These are phyloP conservation scores for Bondarzewia mesenterica DNA, from an alignment of 1,284 basidiomycete species.

Conservation along the genomic window DNA sequence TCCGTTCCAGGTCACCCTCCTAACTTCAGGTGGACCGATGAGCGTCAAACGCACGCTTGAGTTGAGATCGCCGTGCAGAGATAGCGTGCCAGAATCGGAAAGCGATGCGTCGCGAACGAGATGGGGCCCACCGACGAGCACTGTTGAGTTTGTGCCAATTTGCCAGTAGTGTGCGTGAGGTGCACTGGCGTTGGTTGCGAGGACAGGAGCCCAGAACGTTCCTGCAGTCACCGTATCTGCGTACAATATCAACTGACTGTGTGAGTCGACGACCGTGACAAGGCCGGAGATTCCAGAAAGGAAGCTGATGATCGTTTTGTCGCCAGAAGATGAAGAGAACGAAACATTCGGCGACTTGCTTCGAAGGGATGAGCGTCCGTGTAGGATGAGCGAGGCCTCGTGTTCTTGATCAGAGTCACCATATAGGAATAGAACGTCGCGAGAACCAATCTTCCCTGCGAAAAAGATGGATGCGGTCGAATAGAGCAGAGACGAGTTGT, in stretches of 20 bases:
- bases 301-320: slow-evolving; percentile 30
- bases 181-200: slow-evolving; percentile 20
- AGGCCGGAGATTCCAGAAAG: slow-evolving; percentile 27
- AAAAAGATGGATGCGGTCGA: slow-evolving; percentile 64
- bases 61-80: slow-evolving; percentile 40
- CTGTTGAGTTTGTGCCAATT: slow-evolving; percentile 42
- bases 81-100: slow-evolving; percentile 26
- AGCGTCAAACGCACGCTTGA: slow-evolving; percentile 34
- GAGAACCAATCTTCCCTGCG: slow-evolving; percentile 54
- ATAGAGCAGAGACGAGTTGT: slow-evolving; percentile 42
- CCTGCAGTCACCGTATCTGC: slow-evolving; percentile 55
- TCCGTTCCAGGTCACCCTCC: slow-evolving; percentile 65
- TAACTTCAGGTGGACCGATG: slow-evolving; percentile 43
- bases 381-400: slow-evolving; percentile 38
- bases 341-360: background rate
- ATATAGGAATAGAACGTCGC: slow-evolving; percentile 65
- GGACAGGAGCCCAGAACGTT: slow-evolving; percentile 45
- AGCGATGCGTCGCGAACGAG: slow-evolving; percentile 45
- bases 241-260: slow-evolving; percentile 56
- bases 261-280: slow-evolving; percentile 56
- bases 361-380: slow-evolving; percentile 24
- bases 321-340: slow-evolving; percentile 20
- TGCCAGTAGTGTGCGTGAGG: slow-evolving; percentile 37
- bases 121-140: slow-evolving; percentile 47
- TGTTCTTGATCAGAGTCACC: slow-evolving; percentile 53